phyloP scores from a whole-genome alignment of 768 basidiomycete genomes.

The Lactifluus volemus region DNA sequence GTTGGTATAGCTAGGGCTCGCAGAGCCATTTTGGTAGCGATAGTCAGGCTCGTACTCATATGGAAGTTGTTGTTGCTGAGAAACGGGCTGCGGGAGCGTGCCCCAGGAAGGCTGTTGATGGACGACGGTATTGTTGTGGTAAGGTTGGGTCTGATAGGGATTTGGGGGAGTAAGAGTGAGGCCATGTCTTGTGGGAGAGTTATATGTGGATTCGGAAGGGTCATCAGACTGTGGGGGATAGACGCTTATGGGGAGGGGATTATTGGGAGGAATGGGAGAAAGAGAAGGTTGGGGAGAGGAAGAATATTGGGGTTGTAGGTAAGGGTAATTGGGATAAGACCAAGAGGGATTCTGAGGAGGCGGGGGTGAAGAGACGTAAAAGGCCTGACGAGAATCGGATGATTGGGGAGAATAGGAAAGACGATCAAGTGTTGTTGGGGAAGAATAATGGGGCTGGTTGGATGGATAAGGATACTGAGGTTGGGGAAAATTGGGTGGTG shows the following conservation, averaged over 20 bases:
- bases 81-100: constrained; percentile 25
- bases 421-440: constrained; percentile 37
- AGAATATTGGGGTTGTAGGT: constrained; percentile 27
- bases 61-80: constrained; percentile 24
- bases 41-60: constrained; percentile 18
- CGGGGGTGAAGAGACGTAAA: constrained; percentile 27
- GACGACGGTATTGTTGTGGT: constrained; percentile 36
- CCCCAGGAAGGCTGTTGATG: constrained; percentile 21
- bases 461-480: constrained; percentile 30
- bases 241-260: constrained; percentile 38
- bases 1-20: constrained; percentile 22
- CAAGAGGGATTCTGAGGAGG: constrained; percentile 22
- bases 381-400: constrained; percentile 32
- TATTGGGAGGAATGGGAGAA: constrained; percentile 40
- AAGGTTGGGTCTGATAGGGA: constrained; percentile 73
- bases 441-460: constrained; percentile 29
- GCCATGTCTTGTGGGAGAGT: constrained; percentile 39
- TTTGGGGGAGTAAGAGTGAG: constrained; percentile 74
- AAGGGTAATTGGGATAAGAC: constrained; percentile 23
- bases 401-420: constrained; percentile 31
- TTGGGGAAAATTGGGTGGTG: constrained; percentile 19
- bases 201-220: constrained; percentile 38
- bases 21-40: constrained; percentile 23
- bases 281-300: constrained; percentile 31
- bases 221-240: constrained; percentile 42